Base-by-base conservation (phyloP, 1,139 yeast genomes). In the Chernovozyma sophiae-reginae region DNA sequence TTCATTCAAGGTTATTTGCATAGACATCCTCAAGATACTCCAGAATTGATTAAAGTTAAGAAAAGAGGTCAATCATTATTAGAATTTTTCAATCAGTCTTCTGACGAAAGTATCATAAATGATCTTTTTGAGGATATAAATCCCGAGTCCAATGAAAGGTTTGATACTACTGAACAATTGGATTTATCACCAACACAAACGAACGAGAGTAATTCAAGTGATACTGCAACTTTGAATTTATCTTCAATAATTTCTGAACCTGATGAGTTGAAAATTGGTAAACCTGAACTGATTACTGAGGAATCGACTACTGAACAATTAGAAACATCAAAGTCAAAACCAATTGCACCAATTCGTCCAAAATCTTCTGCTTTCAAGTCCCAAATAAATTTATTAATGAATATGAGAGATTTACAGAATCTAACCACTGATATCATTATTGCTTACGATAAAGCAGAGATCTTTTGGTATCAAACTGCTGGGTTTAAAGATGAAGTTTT, bases 1-100 rank as follows among this genome's bases (percentile, higher is more conserved):
- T 68, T 87, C 62, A 65, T 83, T 1, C 92, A 95, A 0, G 87
- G 86, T 1, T 89, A 81, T 51, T 64, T 77, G 16, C 67, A 73
- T 37, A 68, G 87, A 37, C 96, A 87, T 53, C 95, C 90, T 0
- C 64, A 77, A 48, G 60, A 67, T 22, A 60, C 64, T 11, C 68
- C 72, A 0, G 65, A 66, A 20, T 47, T 68, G 23, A 62, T 77
- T 15, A 47, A 61, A 2, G 71, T 73, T 15, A 67, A 68, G 43
- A 64, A 58, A 20, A 60, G 83, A 34, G 87, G 87, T 1, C 79
- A 75, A 37, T 71, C 82, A 0, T 53, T 79, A 6, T 57, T 79
- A 41, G 72, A 72, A 14, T 75, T 69, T 43, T 60, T 79, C 30
- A 62, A 67, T 14, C 69, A 69, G n/a, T 58, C 71, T 2, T 62